Base-by-base conservation (phyloP, 2,329 filamentous ascomycete species). In the Tolypocladium ovalisporum region DNA sequence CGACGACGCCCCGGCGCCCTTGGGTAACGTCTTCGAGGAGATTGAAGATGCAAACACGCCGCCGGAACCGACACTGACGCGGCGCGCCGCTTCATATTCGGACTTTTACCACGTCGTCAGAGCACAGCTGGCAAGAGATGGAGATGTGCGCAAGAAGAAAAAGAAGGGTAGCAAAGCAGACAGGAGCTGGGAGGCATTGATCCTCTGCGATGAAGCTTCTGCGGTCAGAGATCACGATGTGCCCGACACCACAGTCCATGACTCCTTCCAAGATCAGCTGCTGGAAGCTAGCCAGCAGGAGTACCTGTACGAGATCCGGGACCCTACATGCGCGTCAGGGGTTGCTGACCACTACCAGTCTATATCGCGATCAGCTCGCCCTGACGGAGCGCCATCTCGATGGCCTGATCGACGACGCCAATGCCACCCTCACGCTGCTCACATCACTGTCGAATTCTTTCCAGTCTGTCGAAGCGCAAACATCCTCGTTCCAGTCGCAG, bases 401-500 rank as follows among this genome's bases (percentile, higher is more conserved):
- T 61, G 82, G 83, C 44, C 79, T 99, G 17, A 80, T 97, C 29
- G 76, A 81, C 34, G 90, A 91, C 68, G 91, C 93, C 1, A 83
- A 89, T 56, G 81, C 81, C 22, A 88, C 91, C 0, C 78, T 99
- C 42, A 79, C 85, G 49, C 78, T 95, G 22, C 79, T 99, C 34
- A 86, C 88, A 19, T 85, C 82, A 0, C 79, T 99, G 19, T 92
- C 92, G 17, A 83, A 87, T 64, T 93, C 92, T 6, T 99, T 99
- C 75, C 86, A 87, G 63, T 79, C 87, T 0, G 93, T 99, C 54
- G 91, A 97, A 65, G 78, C 83, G 12, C 93, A 97, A 73, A 99
- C 94, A 0, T 89, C 88, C n/a, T 87, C 88, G 17, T 97, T 99
- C 75, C 89, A 92, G 69, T 84, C 87, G 52, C 91, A 96, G 71